Percentiles rank a stretch among this genome's conserved stretches.
These are phyloP conservation scores for Salix arbutifolia DNA, from an alignment of 345 rosid species.

Conservation along the genomic window DNA sequence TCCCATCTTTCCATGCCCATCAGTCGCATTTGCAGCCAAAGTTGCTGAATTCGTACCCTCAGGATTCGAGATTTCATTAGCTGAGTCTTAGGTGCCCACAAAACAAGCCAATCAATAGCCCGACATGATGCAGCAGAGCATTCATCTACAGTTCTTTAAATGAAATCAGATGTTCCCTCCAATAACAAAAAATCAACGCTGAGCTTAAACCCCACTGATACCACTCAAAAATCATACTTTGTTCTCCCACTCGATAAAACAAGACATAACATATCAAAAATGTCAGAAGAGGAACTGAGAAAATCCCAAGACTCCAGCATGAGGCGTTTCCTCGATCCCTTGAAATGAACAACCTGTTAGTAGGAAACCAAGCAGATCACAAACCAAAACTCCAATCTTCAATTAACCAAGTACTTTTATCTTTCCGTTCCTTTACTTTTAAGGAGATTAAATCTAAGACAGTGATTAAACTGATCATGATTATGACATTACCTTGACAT, in stretches of 20 bases:
- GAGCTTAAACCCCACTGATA: not conserved
- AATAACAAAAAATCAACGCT: not conserved
- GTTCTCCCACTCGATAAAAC: conserved; percentile 82
- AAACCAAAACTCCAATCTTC: not conserved
- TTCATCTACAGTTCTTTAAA: not conserved
- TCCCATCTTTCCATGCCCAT: not conserved
- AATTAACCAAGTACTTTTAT: no score
- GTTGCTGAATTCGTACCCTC: not conserved
- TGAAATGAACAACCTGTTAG: conserved; percentile 79
- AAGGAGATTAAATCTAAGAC: not conserved
- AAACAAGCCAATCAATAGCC: not conserved
- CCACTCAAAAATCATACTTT: conserved; percentile 70
- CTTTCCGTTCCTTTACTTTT: no score
- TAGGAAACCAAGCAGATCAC: not conserved
- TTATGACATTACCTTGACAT: conserved; percentile 63
- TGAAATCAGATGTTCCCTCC: not conserved
- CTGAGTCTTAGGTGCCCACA: not conserved
- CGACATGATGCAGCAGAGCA: not conserved
- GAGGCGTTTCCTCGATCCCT: conserved; percentile 91
- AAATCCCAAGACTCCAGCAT: conserved; percentile 98
- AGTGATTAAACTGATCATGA: not conserved
- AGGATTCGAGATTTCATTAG: not conserved
- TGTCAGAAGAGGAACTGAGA: conserved; percentile 42
- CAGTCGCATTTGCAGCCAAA: not conserved
- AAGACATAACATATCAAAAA: conserved; percentile 80